Conservation (phyloP, 1,284 basidiomycete species). For the Coniophora puteana region DNA sequence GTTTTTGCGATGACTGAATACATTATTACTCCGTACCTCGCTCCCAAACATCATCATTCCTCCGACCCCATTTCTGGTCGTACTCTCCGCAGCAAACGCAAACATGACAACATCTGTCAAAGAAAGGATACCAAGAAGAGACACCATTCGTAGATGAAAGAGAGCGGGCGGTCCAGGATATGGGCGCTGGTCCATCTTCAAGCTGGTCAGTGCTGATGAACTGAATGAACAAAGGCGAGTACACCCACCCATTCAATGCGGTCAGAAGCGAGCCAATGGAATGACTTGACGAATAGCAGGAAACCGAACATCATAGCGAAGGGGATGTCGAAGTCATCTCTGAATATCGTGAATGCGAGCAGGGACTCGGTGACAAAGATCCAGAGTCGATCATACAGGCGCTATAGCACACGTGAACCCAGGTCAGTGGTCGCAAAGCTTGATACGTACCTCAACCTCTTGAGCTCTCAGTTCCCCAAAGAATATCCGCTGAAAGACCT, state of each 20-base stretch:
- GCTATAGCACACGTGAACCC: conserved; percentile 40
- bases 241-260: conserved; percentile 89
- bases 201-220: conserved; percentile 1
- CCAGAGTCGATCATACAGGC: conserved; percentile 94
- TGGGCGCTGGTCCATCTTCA: conserved; percentile 93
- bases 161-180: conserved; percentile 78
- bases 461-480: conserved; percentile 87
- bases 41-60: conserved; percentile 94
- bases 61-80: conserved; percentile 76
- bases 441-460: conserved; percentile 81
- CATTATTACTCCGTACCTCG: conserved; percentile 56
- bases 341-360: conserved; percentile 94
- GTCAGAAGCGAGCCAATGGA: conserved; percentile 95
- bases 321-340: conserved; percentile 89
- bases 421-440: conserved; percentile 4
- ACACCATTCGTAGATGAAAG: conserved; percentile 84
- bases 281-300: conserved; percentile 93
- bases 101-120: conserved; percentile 72
- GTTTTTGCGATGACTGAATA: conserved; percentile 10
- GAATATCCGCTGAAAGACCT: conserved; percentile 83
- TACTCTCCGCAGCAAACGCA: conserved; percentile 73
- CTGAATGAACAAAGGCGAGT: conserved; percentile 3
- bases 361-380: conserved; percentile 97
- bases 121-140: conserved; percentile 70
- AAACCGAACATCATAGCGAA: conserved; percentile 93